phyloP scores from a whole-genome alignment of 768 basidiomycete species.

The Boletus rufocinnamomeus region DNA sequence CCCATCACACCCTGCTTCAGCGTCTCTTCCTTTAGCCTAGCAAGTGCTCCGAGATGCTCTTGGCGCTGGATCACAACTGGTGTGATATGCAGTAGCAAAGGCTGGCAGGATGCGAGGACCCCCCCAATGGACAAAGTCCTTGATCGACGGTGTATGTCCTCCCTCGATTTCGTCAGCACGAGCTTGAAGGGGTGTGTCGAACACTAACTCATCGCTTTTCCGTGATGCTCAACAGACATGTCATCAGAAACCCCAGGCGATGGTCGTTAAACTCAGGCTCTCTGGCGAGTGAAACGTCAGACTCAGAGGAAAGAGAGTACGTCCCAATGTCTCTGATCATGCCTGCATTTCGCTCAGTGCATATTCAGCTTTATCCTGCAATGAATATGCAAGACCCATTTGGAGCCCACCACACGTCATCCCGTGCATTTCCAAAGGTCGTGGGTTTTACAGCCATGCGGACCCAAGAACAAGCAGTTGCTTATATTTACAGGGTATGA shows the following conservation, averaged over 20 bases:
- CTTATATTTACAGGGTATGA: too few species aligned
- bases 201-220: background rate
- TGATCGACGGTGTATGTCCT: too few species aligned
- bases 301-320: slow-evolving; percentile 64
- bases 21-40: too few species aligned
- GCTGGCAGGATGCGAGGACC: too few species aligned
- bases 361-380: slow-evolving; percentile 51
- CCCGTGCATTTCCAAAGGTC: slow-evolving; percentile 53
- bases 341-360: slow-evolving; percentile 3
- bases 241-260: slow-evolving; percentile 60
- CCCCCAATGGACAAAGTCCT: too few species aligned
- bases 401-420: slow-evolving; percentile 38
- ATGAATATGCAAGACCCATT: slow-evolving; percentile 55
- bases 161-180: too few species aligned
- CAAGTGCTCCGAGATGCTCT: too few species aligned
- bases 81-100: too few species aligned
- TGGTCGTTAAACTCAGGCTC: slow-evolving; percentile 52
- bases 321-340: slow-evolving; percentile 25
- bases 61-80: too few species aligned
- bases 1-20: too few species aligned
- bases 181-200: slow-evolving; percentile 66
- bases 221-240: background rate
- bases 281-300: slow-evolving; percentile 65
- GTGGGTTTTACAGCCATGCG: too few species aligned
- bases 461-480: too few species aligned